These are phyloP conservation scores for Phytopythium oedochilum DNA, from an alignment of 352 stramenopile genomes.

Conservation along the genomic window DNA sequence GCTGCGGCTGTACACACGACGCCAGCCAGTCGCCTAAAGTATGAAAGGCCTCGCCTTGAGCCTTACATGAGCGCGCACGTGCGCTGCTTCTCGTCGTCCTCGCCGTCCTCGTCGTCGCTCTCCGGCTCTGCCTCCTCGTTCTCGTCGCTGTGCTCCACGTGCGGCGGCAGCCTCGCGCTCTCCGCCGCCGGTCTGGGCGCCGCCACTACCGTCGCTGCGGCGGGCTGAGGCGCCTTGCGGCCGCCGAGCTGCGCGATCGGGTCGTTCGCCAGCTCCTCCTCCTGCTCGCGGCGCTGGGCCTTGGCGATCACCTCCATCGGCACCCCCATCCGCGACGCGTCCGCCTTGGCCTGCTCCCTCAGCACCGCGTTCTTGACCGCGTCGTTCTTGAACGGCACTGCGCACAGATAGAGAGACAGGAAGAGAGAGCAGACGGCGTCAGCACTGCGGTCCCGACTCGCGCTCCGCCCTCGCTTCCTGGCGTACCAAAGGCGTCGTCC, in stretches of 20 bases:
- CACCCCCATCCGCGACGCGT: conserved; percentile 65
- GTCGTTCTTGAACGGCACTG: conserved; percentile 83
- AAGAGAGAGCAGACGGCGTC: background rate
- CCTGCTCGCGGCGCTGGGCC: conserved; percentile 32
- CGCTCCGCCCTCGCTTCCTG: no score
- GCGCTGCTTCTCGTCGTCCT: conserved; percentile 1
- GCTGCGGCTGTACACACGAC: no score
- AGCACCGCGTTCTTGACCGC: conserved; percentile 76
- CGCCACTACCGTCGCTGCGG: background rate
- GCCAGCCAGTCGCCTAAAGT: no score
- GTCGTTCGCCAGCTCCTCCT: conserved; percentile 25
- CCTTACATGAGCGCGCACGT: conserved; percentile 1
- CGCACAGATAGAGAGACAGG: conserved; percentile 2
- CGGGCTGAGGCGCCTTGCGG: background rate
- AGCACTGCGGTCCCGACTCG: conserved; percentile 1
- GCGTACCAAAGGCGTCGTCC: conserved; percentile 61
- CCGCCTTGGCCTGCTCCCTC: conserved; percentile 67
- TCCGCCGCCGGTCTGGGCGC: background rate
- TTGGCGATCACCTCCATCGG: conserved; percentile 49
- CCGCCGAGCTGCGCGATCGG: conserved; percentile 21
- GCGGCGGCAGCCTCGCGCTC: background rate
- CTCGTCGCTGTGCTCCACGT: background rate
- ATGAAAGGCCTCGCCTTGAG: background rate
- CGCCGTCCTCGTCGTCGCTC: background rate
- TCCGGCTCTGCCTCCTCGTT: background rate